Conservation (phyloP, 257 asterid species). For the Solanum pennellii region DNA sequence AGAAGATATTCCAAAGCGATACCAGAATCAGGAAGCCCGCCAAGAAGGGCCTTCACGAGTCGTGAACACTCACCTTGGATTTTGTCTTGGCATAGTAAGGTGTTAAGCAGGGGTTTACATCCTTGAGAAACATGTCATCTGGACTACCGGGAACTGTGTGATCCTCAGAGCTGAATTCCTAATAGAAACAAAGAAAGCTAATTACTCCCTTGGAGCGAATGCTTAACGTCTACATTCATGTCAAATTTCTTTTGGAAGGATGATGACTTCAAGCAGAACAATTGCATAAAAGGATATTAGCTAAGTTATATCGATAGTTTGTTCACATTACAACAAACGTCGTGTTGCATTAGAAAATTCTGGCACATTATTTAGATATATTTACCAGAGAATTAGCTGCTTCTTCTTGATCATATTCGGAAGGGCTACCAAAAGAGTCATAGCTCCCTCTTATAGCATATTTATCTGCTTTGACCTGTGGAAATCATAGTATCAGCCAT, state of each 20-base stretch:
- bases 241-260: neutral
- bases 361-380: neutral
- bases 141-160: constrained; percentile 67
- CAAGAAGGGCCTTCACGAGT: neutral
- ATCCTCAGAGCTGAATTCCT: constrained; percentile 74
- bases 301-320: neutral
- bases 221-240: constrained; percentile 15
- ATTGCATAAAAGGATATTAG: neutral
- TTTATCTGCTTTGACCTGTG: constrained; percentile 87
- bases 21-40: neutral
- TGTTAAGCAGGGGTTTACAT: constrained; percentile 91
- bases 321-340: neutral
- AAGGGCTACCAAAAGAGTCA: constrained; percentile 39
- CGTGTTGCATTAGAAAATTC: neutral
- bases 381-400: constrained; percentile 71
- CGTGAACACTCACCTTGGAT: constrained; percentile 48
- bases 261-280: neutral
- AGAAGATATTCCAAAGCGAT: neutral
- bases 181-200: neutral
- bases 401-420: constrained; percentile 70
- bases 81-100: constrained; percentile 60
- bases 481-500: neutral
- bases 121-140: constrained; percentile 77
- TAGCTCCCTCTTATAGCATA: constrained; percentile 40
- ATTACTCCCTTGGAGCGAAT: neutral